phyloP scores from a whole-genome alignment of 306 rosid genomes.

The Erythrophleum fordii region DNA sequence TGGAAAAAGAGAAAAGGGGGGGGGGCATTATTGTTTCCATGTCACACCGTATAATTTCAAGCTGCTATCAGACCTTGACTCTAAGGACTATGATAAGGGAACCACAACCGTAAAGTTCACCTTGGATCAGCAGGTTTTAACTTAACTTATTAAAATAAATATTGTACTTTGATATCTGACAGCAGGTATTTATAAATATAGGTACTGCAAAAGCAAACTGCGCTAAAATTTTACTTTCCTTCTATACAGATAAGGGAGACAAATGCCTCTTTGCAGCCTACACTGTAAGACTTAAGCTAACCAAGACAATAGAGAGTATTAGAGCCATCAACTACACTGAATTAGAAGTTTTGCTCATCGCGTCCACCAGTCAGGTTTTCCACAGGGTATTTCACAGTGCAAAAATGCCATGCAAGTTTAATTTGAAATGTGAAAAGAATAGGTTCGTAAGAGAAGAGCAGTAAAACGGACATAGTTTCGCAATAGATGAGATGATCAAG shows the following conservation, averaged over 20 bases:
- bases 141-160: neutral
- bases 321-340: neutral
- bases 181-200: neutral
- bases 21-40: neutral
- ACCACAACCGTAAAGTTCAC: neutral
- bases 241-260: neutral
- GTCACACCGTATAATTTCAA: neutral
- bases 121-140: constrained; percentile 6
- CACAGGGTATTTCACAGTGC: constrained; percentile 4
- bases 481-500: neutral
- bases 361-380: neutral
- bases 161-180: neutral
- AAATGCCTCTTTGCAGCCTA: neutral
- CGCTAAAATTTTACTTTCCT: neutral
- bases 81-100: neutral
- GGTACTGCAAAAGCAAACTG: neutral
- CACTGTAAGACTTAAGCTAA: neutral
- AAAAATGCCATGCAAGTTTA: neutral
- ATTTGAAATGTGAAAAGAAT: neutral
- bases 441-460: neutral
- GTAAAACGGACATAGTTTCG: neutral
- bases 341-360: neutral
- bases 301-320: neutral
- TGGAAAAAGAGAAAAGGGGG: neutral
- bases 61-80: neutral